Evolutionary conservation across 164 flowering plant species (phyloP).

Genomic region (Vitis labrusca): DNA sequence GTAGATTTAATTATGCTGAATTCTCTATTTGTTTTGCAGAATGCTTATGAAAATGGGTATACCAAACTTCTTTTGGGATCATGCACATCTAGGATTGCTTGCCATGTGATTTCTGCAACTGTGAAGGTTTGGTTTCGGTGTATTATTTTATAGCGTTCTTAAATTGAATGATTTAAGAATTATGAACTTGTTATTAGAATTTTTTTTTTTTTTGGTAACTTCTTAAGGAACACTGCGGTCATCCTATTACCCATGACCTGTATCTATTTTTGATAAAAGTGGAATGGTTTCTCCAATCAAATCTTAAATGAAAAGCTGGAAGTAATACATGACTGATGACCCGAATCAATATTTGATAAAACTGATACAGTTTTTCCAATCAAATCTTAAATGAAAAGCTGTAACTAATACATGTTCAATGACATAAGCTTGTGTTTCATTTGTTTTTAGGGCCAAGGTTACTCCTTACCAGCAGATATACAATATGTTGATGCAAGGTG

Average conservation of each 20-base stretch:
- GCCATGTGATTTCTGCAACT: conserved; percentile 82
- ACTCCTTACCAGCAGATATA: conserved; percentile 91
- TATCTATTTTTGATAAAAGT: no score
- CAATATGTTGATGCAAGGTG: conserved; percentile 96
- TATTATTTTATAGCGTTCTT: background rate
- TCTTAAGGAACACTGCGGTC: no score
- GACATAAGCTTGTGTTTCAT: background rate
- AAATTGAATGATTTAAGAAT: background rate
- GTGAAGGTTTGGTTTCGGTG: conserved; percentile 65
- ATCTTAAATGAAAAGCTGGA: background rate
- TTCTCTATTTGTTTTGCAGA: conserved; percentile 34
- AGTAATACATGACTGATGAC: background rate
- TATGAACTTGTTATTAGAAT: background rate
- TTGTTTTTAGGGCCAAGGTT: conserved; percentile 83
- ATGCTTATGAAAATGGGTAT: conserved; percentile 81
- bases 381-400: background rate
- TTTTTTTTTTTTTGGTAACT: no score
- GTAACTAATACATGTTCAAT: background rate
- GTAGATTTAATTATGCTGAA: conserved; percentile 3
- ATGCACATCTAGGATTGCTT: conserved; percentile 87
- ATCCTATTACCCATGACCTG: no score
- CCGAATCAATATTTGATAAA: no score
- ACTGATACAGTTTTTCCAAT: no score
- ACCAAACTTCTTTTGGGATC: conserved; percentile 77
- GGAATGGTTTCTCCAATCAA: no score